Percentiles rank a stretch among this genome's conserved stretches.
phyloP scores from a whole-genome alignment of 257 asterid genomes.

The Perilla frutescens region DNA sequence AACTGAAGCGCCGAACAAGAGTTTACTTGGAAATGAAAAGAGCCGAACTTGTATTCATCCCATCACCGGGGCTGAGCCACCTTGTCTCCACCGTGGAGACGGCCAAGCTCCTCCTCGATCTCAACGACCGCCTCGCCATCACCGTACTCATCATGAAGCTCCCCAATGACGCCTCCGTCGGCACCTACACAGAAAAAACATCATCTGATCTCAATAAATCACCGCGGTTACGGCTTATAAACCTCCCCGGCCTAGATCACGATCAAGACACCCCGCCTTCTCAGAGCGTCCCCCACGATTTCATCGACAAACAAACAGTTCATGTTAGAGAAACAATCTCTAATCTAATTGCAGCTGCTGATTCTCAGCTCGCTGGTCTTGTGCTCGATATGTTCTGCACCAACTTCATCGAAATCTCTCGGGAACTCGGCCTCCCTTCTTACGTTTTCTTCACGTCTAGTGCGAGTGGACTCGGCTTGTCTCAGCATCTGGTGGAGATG shows the following conservation, averaged over 20 bases:
- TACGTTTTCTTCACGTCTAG: conserved; percentile 61
- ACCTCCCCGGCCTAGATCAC: conserved; percentile 31
- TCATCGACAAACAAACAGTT: neutral
- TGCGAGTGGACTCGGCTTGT: conserved; percentile 45
- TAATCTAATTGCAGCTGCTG: conserved; percentile 7
- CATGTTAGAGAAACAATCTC: conserved; percentile 38
- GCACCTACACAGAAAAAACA: conserved; percentile 27
- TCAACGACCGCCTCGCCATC: conserved; percentile 48
- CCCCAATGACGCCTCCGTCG: conserved; percentile 27
- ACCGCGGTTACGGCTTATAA: conserved; percentile 36
- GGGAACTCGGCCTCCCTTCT: conserved; percentile 49
- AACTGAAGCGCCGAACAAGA: too few species aligned
- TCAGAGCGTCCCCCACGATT: neutral
- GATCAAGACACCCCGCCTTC: too few species aligned
- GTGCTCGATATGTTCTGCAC: conserved; percentile 71
- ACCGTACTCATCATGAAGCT: conserved; percentile 46
- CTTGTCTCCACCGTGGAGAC: conserved; percentile 55
- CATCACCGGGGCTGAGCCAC: conserved; percentile 66
- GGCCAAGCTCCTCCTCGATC: conserved; percentile 58
- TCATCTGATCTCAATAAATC: conserved; percentile 15
- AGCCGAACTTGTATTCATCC: conserved; percentile 60
- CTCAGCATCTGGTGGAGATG: conserved; percentile 18
- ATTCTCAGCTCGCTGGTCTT: conserved; percentile 40
- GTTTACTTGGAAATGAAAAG: conserved; percentile 23
- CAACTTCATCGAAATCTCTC: conserved; percentile 52